Conservation (phyloP, 495 filamentous ascomycete species). For the Pyronema omphalodes region DNA sequence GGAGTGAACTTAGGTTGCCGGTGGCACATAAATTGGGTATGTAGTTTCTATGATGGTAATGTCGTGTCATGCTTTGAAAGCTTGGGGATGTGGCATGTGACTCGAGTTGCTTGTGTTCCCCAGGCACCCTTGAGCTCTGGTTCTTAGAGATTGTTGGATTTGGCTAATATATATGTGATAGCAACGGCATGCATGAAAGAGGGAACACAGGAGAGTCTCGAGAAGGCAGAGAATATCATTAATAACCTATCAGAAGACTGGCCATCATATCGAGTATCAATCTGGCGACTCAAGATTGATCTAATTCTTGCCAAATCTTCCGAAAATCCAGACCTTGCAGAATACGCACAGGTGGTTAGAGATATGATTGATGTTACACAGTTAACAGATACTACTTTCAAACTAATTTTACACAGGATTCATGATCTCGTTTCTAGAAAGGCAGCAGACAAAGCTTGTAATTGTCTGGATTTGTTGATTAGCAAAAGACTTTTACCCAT, state of each 20-base stretch:
- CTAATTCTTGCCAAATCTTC: slow-evolving; percentile 29
- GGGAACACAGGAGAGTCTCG: slow-evolving; percentile 28
- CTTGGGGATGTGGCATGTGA: no score
- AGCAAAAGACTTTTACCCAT: slow-evolving; percentile 25
- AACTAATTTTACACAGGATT: slow-evolving; percentile 49
- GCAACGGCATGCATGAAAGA: slow-evolving; percentile 12
- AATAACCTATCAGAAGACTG: slow-evolving; percentile 41
- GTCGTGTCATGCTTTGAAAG: not conserved
- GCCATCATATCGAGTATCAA: slow-evolving; percentile 37
- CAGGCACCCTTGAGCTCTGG: no score
- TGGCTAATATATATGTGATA: not conserved
- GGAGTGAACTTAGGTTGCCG: slow-evolving; percentile 43
- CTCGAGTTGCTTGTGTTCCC: no score
- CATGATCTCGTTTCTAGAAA: slow-evolving; percentile 42
- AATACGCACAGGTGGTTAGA: slow-evolving; percentile 34
- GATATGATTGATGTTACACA: slow-evolving; percentile 34
- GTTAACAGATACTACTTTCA: slow-evolving; percentile 45
- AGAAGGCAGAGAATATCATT: slow-evolving; percentile 39
- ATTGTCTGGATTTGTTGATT: slow-evolving; percentile 43
- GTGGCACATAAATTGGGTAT: slow-evolving; percentile 45
- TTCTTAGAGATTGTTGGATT: no score
- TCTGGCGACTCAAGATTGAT: slow-evolving; percentile 54
- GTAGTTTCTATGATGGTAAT: slow-evolving; percentile 10
- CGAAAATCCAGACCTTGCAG: slow-evolving; percentile 24
- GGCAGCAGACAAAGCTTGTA: slow-evolving; percentile 31